phyloP scores from a whole-genome alignment of 768 basidiomycete species.

The Pholiota microspora region DNA sequence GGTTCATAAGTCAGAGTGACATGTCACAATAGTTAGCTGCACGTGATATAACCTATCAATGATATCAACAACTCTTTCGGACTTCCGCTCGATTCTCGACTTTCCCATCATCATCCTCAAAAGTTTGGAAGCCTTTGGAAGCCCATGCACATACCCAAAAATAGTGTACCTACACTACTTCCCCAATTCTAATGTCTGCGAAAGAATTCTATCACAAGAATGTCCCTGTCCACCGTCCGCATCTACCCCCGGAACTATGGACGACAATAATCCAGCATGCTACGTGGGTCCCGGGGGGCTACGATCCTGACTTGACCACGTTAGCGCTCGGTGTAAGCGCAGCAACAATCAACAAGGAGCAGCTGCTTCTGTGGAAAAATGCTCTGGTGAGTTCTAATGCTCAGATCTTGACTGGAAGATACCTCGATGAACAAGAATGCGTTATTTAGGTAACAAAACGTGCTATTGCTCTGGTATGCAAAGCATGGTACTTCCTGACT shows the following conservation, averaged over 20 bases:
- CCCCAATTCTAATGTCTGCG: constrained; percentile 16
- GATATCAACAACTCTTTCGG: no score
- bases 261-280: constrained; percentile 24
- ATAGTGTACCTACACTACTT: no score
- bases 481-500: constrained; percentile 21
- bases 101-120: no score
- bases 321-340: constrained; percentile 9
- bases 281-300: constrained; percentile 20
- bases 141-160: no score
- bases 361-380: constrained; percentile 11
- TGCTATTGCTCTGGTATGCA: constrained; percentile 20
- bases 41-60: no score
- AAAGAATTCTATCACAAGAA: constrained; percentile 15
- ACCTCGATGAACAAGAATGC: background rate
- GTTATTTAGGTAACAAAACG: constrained; percentile 16
- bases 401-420: background rate
- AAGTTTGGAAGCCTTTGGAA: no score
- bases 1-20: no score
- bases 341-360: constrained; percentile 13
- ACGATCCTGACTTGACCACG: constrained; percentile 16
- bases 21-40: no score
- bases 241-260: constrained; percentile 30
- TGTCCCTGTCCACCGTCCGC: background rate
- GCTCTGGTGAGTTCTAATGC: constrained; percentile 21
- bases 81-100: no score